A percentile compares a stretch with the other conserved stretches of the same genome.
phyloP scores from a whole-genome alignment of 306 rosid genomes.

The Castanospermum australe region DNA sequence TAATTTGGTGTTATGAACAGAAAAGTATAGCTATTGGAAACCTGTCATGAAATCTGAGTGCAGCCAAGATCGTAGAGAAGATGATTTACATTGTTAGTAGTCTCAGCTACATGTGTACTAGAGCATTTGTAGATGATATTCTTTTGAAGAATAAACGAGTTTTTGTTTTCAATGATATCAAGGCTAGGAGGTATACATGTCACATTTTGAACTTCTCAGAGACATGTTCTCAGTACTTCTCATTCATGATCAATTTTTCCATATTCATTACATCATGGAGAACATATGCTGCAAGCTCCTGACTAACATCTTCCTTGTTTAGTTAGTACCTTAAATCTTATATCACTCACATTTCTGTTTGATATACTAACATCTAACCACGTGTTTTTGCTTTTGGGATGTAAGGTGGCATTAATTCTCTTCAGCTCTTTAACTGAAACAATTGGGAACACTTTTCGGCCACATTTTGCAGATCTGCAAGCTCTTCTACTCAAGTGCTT shows the following conservation, averaged over 20 bases:
- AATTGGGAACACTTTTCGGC: conserved; percentile 81
- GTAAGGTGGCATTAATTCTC: conserved; percentile 91
- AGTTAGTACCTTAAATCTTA: background rate
- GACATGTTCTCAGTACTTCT: background rate
- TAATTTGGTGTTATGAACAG: background rate
- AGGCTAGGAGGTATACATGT: background rate
- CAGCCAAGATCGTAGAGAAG: background rate
- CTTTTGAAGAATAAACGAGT: background rate
- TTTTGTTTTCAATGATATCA: background rate
- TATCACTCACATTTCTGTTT: background rate
- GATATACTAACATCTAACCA: conserved; percentile 27
- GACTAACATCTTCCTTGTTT: background rate
- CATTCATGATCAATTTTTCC: background rate
- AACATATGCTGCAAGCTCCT: background rate
- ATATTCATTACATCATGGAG: background rate
- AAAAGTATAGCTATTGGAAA: background rate
- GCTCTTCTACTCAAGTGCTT: conserved; percentile 90
- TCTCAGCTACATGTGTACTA: background rate
- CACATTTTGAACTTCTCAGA: background rate
- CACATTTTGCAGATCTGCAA: conserved; percentile 85
- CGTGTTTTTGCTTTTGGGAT: conserved; percentile 32
- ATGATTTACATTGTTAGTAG: background rate
- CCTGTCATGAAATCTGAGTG: background rate
- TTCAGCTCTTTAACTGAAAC: conserved; percentile 99
- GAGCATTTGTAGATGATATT: background rate